Evolutionary conservation across 2,329 filamentous ascomycete genomes (phyloP), one percentile per base, ranked within the genome.

Genomic region (Fusarium austroafricanum): DNA sequence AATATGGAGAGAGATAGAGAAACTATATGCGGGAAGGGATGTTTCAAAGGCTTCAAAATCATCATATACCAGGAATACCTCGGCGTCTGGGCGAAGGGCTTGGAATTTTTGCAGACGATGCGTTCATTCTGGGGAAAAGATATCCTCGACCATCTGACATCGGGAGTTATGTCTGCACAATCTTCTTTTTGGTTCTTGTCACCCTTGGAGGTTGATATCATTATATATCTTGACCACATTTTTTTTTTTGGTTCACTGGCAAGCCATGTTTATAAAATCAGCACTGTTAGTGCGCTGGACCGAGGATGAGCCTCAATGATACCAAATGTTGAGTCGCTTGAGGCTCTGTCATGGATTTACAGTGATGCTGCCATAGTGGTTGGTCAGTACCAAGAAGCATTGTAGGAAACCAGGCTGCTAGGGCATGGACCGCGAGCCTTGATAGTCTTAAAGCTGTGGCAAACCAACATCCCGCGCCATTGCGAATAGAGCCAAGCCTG

Each of bases 21-120:
- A 42, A 58, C n/a, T 53, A 40, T 26, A 37, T 56, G 55, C 35
- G 62, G 53, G 50, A 46, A 49, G 50, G 50, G 50, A 58, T 51
- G 20, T 54, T 71, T 55, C 45, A 58, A 53, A 60, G 65, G 68
- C 55, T 71, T 62, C 50, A 64, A 61, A 70, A 61, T 71, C 68
- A 70, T 71, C 56, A 71, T 74, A 72, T 75, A 73, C 73, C 68
- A 72, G 70, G 66, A 72, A 72, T 75, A 73, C 55, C 68, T 71
- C 56, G 73, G 73, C 72, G 73, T 71, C 58, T 62, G 43, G 71
- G 68, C 49, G 57, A 67, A 72, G 55, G 49, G 35, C 28, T 65
- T 71, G 62, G 65, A 35, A 56, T 59, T 57, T 54, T 54, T 40
- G 54, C 55, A 62, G 66, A 60, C 10, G 31, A 61, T 65, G 47